Evolutionary conservation across 148 eudicot genomes (phyloP).

Genomic region (Persicaria tinctoria): DNA sequence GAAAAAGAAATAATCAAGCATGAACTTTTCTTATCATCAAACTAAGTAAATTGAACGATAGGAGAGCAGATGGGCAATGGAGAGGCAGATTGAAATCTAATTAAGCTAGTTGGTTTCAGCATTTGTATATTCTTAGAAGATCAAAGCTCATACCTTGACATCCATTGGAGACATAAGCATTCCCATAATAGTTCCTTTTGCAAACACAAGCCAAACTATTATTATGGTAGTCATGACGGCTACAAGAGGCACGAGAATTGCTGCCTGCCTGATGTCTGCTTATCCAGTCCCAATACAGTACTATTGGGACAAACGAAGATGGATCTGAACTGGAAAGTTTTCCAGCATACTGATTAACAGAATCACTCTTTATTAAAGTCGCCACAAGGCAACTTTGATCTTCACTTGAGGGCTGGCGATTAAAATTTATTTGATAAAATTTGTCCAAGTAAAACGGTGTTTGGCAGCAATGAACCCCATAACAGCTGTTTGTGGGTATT

Average conservation of each 20-base stretch:
- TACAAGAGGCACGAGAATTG: too few species aligned
- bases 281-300: background rate
- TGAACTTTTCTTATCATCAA: background rate
- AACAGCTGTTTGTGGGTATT: background rate
- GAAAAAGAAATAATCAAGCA: background rate
- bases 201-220: background rate
- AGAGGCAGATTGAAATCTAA: too few species aligned
- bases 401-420: background rate
- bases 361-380: background rate
- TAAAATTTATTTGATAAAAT: background rate
- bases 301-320: background rate
- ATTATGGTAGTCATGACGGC: too few species aligned
- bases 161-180: slow-evolving; percentile 5
- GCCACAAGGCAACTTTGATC: background rate
- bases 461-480: background rate
- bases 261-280: too few species aligned
- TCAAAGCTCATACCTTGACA: background rate
- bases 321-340: background rate
- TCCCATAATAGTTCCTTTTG: background rate
- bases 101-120: too few species aligned
- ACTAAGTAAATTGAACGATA: too few species aligned
- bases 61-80: too few species aligned
- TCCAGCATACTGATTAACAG: background rate
- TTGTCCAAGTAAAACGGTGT: background rate
- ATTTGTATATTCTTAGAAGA: too few species aligned